These are phyloP conservation scores for Batkoa obscura DNA, from an alignment of 371 early-diverging fungal species.

Conservation along the genomic window DNA sequence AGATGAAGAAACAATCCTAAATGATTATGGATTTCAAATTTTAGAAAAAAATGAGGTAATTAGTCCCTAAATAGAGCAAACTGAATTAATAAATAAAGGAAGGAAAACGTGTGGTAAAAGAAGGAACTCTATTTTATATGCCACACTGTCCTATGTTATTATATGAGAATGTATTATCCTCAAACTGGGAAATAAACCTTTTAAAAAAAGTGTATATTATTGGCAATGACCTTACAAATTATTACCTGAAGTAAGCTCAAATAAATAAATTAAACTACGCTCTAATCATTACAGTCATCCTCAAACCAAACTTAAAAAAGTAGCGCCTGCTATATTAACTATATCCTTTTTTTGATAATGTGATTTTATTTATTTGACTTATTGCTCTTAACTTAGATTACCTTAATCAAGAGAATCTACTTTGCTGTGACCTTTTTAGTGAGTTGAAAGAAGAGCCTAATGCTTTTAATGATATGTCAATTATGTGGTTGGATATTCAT, in stretches of 20 bases:
- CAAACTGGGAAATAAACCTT: background rate
- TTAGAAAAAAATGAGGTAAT: no score
- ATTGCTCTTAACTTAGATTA: no score
- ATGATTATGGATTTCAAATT: no score
- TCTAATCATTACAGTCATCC: background rate
- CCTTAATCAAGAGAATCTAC: no score
- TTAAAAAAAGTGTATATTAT: background rate
- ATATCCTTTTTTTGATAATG: constrained; percentile 3
- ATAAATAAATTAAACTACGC: background rate
- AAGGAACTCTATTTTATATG: constrained; percentile 2
- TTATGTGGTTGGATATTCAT: no score
- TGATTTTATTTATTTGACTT: background rate
- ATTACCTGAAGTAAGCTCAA: constrained; percentile 1
- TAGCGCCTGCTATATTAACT: background rate
- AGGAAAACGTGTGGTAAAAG: background rate
- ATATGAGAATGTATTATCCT: background rate
- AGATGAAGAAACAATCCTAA: no score
- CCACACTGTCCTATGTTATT: background rate
- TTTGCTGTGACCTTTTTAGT: no score
- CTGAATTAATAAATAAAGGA: background rate
- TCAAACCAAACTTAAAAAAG: background rate
- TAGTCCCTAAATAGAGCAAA: no score
- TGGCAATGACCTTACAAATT: background rate
- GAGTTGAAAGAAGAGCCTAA: background rate
- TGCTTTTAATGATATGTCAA: background rate